Percentiles rank a stretch among this genome's conserved stretches.
phyloP scores from a whole-genome alignment of 495 filamentous ascomycete genomes.

The Ramalina intermedia region DNA sequence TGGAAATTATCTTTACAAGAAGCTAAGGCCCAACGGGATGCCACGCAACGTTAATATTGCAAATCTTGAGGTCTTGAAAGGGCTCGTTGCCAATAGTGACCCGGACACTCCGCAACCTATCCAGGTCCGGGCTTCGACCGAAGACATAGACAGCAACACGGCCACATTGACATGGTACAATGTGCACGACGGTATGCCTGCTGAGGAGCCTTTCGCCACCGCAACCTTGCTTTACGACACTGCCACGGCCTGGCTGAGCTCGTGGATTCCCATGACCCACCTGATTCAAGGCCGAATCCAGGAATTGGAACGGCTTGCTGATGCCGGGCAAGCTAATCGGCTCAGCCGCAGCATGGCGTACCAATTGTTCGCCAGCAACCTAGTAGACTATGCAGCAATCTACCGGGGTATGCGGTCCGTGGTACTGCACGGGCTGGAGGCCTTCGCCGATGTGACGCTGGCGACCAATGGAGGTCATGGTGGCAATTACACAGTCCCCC shows the following conservation, averaged over 20 bases:
- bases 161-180: conserved; percentile 27
- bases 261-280: conserved; percentile 34
- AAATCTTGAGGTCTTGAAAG: conserved; percentile 54
- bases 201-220: conserved; percentile 34
- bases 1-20: conserved; percentile 50
- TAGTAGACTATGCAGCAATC: conserved; percentile 25
- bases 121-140: conserved; percentile 21
- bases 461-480: conserved; percentile 16
- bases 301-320: conserved; percentile 22
- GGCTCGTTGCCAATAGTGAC: conserved; percentile 44
- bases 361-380: conserved; percentile 44
- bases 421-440: conserved; percentile 23
- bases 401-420: conserved; percentile 29
- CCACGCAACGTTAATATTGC: conserved; percentile 40
- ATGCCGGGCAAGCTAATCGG: conserved; percentile 15
- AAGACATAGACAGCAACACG: conserved; percentile 21
- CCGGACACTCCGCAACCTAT: conserved; percentile 34
- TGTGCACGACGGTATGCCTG: conserved; percentile 25
- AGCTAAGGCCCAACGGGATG: conserved; percentile 37
- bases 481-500: conserved; percentile 27
- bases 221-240: conserved; percentile 25
- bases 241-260: conserved; percentile 14
- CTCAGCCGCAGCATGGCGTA: conserved; percentile 47
- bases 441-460: conserved; percentile 26
- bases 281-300: conserved; percentile 32